These are phyloP conservation scores for Botrytis byssoidea DNA, from an alignment of 2,329 filamentous ascomycete species.

Conservation along the genomic window DNA sequence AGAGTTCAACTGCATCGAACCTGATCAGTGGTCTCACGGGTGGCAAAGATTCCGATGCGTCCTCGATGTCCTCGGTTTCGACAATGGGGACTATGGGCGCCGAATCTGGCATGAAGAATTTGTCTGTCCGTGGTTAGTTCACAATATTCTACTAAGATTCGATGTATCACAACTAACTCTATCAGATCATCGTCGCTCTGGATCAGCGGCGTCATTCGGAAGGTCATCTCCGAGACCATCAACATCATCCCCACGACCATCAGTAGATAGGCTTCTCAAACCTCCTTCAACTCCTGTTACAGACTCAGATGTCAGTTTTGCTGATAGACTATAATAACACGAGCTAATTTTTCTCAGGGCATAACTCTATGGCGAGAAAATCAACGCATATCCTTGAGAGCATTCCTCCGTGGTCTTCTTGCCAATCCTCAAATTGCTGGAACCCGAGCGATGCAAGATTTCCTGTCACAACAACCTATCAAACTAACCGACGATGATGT, in stretches of 20 bases:
- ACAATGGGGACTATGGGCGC: constrained; percentile 31
- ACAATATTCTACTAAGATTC: neutral
- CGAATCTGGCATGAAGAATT: constrained; percentile 36
- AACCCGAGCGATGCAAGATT: constrained; percentile 81
- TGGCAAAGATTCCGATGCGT: constrained; percentile 65
- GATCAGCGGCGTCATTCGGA: constrained; percentile 23
- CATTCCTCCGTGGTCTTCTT: constrained; percentile 83
- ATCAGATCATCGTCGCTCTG: constrained; percentile 26
- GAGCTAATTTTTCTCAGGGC: constrained; percentile 28
- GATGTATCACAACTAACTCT: constrained; percentile 16
- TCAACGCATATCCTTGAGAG: constrained; percentile 86
- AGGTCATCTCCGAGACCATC: constrained; percentile 14
- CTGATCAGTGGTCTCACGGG: constrained; percentile 53
- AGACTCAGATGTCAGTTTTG: constrained; percentile 23
- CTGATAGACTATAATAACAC: neutral
- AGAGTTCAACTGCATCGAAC: constrained; percentile 63
- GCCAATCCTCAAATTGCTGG: constrained; percentile 81
- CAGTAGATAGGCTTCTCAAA: constrained; percentile 17
- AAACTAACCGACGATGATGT: constrained; percentile 77
- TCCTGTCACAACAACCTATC: constrained; percentile 72
- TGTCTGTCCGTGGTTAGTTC: constrained; percentile 46
- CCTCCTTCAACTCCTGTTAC: neutral
- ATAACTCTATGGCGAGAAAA: constrained; percentile 77
- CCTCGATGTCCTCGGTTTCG: constrained; percentile 63
- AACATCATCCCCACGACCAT: constrained; percentile 19